These are phyloP conservation scores for Trichophyton mentagrophytes DNA, from an alignment of 2,329 filamentous ascomycete genomes.

Conservation along the genomic window DNA sequence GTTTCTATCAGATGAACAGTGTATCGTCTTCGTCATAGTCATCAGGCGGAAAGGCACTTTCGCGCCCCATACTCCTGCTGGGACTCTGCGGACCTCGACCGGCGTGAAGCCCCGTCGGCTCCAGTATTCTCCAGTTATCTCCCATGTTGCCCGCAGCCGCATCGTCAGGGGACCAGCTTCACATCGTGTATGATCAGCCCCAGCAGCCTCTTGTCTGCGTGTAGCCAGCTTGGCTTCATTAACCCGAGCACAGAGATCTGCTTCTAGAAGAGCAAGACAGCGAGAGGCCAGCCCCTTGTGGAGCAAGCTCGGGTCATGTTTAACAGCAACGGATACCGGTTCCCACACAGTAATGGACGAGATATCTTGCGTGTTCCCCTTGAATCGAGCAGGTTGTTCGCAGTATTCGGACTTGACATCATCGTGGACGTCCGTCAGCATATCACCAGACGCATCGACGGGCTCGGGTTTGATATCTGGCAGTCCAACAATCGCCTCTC, in stretches of 20 bases:
- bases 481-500: not conserved
- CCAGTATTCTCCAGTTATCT: slow-evolving; percentile 7
- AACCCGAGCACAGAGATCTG: slow-evolving; percentile 7
- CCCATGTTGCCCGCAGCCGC: slow-evolving; percentile 6
- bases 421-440: no score
- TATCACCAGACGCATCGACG: not conserved
- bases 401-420: no score
- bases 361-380: not conserved
- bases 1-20: not conserved
- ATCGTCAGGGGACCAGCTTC: not conserved
- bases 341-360: slow-evolving; percentile 7
- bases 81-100: slow-evolving; percentile 4
- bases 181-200: not conserved
- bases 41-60: slow-evolving; percentile 1
- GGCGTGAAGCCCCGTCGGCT: slow-evolving; percentile 7
- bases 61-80: slow-evolving; percentile 6
- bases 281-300: slow-evolving; percentile 7
- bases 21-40: slow-evolving; percentile 6
- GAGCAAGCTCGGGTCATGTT: slow-evolving; percentile 3
- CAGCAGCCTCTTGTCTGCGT: not conserved
- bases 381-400: no score
- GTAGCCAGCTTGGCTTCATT: not conserved
- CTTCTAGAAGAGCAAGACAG: slow-evolving; percentile 5
- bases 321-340: slow-evolving; percentile 6
- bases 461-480: slow-evolving; percentile 2